These are phyloP conservation scores for Tuber borchii DNA, from an alignment of 495 filamentous ascomycete genomes.

Conservation along the genomic window DNA sequence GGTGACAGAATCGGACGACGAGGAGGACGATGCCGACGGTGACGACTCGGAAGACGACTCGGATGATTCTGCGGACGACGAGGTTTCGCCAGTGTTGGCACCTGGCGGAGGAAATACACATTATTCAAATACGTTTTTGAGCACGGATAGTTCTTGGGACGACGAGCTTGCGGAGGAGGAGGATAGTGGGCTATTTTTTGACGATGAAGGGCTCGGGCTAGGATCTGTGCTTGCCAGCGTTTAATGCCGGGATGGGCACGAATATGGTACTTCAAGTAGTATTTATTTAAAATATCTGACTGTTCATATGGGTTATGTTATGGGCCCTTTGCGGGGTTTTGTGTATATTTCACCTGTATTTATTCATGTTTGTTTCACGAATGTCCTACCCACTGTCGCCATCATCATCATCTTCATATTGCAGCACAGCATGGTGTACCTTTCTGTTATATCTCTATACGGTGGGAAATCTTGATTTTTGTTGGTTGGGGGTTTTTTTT, in stretches of 20 bases:
- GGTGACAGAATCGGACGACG: conserved; percentile 31
- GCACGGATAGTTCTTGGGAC: conserved; percentile 17
- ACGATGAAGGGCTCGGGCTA: conserved; percentile 18
- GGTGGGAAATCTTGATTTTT: not conserved
- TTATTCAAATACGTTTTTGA: conserved; percentile 18
- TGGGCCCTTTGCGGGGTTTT: conserved; percentile 13
- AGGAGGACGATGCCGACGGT: conserved; percentile 30
- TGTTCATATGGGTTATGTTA: conserved; percentile 35
- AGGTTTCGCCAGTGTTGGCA: not conserved
- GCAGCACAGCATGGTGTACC: not conserved
- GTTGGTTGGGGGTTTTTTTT: not conserved
- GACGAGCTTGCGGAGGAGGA: conserved; percentile 21
- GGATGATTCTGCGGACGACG: conserved; percentile 34
- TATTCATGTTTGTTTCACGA: not conserved
- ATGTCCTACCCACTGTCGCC: not conserved
- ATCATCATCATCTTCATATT: not conserved
- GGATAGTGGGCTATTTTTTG: conserved; percentile 18
- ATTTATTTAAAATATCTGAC: conserved; percentile 10
- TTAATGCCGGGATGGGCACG: not conserved
- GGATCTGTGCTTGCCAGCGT: not conserved
- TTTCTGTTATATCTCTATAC: not conserved
- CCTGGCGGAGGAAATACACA: conserved; percentile 12
- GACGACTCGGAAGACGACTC: conserved; percentile 30
- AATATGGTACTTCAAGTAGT: not conserved
- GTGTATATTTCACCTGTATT: conserved; percentile 1